phyloP scores from a whole-genome alignment of 176 grass and related monocot genomes.

The Zizania latifolia region DNA sequence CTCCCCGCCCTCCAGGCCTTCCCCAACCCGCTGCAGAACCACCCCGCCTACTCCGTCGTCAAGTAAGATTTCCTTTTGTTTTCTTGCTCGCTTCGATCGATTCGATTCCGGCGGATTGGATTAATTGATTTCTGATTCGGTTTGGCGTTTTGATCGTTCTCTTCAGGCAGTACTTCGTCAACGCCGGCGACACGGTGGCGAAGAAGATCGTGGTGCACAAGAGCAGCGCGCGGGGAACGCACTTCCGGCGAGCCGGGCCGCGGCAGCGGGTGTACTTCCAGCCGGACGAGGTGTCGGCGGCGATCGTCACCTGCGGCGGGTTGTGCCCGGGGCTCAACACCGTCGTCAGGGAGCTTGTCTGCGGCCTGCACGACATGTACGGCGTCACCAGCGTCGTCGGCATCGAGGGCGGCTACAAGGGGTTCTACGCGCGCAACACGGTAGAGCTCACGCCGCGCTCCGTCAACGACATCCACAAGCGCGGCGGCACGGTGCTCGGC shows the following conservation, averaged over 20 bases:
- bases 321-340: constrained; percentile 86
- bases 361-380: constrained; percentile 74
- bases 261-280: constrained; percentile 76
- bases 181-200: constrained; percentile 61
- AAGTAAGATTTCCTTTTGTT: constrained; percentile 39
- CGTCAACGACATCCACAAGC: constrained; percentile 86
- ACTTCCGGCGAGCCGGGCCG: constrained; percentile 83
- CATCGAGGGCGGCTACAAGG: constrained; percentile 75
- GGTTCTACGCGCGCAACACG: constrained; percentile 79
- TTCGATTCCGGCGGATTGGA: not conserved
- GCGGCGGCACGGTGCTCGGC: constrained; percentile 77
- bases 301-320: constrained; percentile 87
- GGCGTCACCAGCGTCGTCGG: constrained; percentile 60
- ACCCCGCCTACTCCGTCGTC: constrained; percentile 82
- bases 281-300: constrained; percentile 63
- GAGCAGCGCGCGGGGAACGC: constrained; percentile 54
- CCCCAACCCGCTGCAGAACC: constrained; percentile 80
- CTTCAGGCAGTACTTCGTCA: constrained; percentile 76
- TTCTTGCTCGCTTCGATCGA: not conserved
- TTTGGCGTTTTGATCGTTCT: not conserved
- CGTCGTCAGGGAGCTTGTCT: constrained; percentile 71
- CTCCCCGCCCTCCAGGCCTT: constrained; percentile 50
- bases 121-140: not conserved
- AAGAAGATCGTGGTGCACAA: constrained; percentile 88
- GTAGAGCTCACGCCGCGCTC: constrained; percentile 59